Conservation (phyloP, 441 rosid species). For the Pelargonium myrrhifolium region DNA sequence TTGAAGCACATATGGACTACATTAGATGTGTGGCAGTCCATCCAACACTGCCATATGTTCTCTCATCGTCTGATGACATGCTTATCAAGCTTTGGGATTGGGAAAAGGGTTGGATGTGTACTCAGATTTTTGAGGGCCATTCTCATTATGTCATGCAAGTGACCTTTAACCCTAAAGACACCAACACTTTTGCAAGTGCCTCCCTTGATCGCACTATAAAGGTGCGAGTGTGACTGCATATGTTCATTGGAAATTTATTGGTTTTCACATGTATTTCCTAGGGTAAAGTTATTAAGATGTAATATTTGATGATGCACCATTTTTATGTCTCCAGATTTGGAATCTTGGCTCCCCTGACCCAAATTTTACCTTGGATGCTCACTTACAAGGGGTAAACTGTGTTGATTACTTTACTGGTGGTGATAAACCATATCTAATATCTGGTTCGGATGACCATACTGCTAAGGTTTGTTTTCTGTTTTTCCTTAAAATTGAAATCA, state of each 20-base stretch:
- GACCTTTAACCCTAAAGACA: constrained; percentile 59
- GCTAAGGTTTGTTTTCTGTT: constrained; percentile 56
- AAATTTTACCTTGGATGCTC: constrained; percentile 83
- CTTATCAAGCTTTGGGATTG: constrained; percentile 92
- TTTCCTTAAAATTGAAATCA: neutral
- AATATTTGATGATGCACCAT: neutral
- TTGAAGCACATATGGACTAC: constrained; percentile 81
- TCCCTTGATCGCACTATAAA: constrained; percentile 80
- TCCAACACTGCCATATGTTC: constrained; percentile 67
- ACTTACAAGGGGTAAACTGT: constrained; percentile 89
- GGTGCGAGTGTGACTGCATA: constrained; percentile 38
- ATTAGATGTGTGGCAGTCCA: constrained; percentile 71
- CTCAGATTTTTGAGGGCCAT: constrained; percentile 73
- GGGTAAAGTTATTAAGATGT: constrained; percentile 8
- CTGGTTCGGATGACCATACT: constrained; percentile 94
- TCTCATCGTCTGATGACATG: constrained; percentile 83
- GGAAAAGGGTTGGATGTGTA: constrained; percentile 87
- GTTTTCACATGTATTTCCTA: constrained; percentile 10
- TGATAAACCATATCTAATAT: constrained; percentile 77
- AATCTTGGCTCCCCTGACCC: constrained; percentile 94
- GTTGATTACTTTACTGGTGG: constrained; percentile 89
- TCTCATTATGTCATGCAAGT: constrained; percentile 90
- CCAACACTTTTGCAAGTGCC: constrained; percentile 73
- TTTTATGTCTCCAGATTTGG: constrained; percentile 57
- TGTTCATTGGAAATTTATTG: constrained; percentile 9